phyloP scores from a whole-genome alignment of 805 yeast genomes.

The Hanseniaspora thailandica region DNA sequence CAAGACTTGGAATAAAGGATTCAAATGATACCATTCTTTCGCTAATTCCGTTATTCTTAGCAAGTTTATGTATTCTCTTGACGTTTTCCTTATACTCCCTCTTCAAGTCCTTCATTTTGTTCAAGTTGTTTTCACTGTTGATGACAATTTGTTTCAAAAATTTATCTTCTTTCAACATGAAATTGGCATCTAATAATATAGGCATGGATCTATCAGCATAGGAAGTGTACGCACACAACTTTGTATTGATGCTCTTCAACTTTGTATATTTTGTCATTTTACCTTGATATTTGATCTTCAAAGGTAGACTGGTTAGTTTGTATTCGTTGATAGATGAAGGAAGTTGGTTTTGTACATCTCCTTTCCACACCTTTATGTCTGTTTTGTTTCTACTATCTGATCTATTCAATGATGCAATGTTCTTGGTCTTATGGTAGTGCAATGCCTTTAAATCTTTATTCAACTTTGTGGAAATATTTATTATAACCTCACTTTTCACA shows the following conservation, averaged over 20 bases:
- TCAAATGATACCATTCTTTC: constrained; percentile 6
- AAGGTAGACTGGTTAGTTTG: not conserved
- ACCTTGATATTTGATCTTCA: not conserved
- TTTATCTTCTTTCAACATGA: not conserved
- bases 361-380: constrained; percentile 5
- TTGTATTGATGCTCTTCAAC: not conserved
- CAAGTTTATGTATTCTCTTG: not conserved
- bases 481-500: not conserved
- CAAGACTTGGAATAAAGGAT: not conserved
- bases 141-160: not conserved
- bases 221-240: not conserved
- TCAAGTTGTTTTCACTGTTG: not conserved
- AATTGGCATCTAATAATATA: constrained; percentile 1
- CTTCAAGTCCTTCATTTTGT: not conserved
- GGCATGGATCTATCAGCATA: constrained; percentile 9
- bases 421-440: constrained; percentile 4
- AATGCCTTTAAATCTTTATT: constrained; percentile 7
- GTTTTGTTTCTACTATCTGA: constrained; percentile 1
- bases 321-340: not conserved
- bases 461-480: not conserved
- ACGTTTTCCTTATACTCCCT: not conserved
- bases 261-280: not conserved
- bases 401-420: not conserved
- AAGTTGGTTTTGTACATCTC: not conserved
- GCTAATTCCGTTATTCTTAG: not conserved